These are phyloP conservation scores for Fusarium chuoi DNA, from an alignment of 2,329 filamentous ascomycete genomes.

Conservation along the genomic window DNA sequence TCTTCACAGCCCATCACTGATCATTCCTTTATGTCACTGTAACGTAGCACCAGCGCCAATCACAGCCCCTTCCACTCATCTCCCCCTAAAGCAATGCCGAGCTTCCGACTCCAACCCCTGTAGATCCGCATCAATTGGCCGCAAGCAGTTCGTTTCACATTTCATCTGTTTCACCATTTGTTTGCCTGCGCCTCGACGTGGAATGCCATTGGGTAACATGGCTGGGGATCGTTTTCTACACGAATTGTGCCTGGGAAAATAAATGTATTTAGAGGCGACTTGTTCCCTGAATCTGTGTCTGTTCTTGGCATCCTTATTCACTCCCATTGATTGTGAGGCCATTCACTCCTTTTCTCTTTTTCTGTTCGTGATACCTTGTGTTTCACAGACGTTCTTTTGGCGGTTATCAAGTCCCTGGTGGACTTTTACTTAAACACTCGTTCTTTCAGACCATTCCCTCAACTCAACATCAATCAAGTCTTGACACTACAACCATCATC, in stretches of 20 bases:
- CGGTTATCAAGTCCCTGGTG: constrained; percentile 17
- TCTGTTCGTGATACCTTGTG: not conserved
- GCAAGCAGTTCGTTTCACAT: constrained; percentile 8
- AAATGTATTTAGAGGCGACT: not conserved
- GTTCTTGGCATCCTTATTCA: not conserved
- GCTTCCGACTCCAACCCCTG: not conserved
- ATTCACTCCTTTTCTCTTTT: not conserved
- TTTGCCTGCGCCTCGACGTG: constrained; percentile 13
- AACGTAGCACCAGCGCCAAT: not conserved
- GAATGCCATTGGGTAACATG: constrained; percentile 4
- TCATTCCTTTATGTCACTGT: not conserved
- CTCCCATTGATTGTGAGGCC: not conserved
- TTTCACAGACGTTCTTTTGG: not conserved
- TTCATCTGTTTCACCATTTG: constrained; percentile 1
- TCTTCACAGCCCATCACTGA: not conserved
- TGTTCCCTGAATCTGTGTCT: not conserved
- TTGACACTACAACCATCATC: not conserved
- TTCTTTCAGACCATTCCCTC: not conserved
- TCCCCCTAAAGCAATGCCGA: constrained; percentile 11
- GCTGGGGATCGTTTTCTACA: not conserved
- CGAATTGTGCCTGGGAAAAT: not conserved
- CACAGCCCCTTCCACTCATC: not conserved
- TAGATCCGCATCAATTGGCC: constrained; percentile 11
- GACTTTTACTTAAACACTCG: constrained; percentile 4
- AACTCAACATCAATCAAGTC: not conserved